Evolutionary conservation across 73 alveolate genomes (phyloP).

Genomic region (Durusdinium trenchii): DNA sequence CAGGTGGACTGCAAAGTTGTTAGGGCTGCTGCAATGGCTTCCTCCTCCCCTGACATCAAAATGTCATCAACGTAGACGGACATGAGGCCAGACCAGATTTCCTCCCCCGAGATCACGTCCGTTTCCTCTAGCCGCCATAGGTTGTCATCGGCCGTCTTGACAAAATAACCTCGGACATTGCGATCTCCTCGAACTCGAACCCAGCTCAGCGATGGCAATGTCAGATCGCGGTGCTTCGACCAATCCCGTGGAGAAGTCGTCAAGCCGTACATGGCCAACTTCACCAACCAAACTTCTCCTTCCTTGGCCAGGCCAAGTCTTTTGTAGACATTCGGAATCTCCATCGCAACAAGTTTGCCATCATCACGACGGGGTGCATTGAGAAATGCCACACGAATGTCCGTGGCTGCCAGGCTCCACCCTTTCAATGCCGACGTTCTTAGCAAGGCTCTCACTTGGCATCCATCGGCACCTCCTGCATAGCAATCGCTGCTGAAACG

Average conservation of each 20-base stretch:
- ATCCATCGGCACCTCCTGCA: too few relatives aligned
- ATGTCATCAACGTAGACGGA: not conserved
- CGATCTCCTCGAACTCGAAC: not conserved
- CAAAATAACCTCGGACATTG: not conserved
- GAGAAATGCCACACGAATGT: not conserved
- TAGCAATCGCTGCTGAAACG: not conserved
- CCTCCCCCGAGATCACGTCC: not conserved
- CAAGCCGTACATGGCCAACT: too few relatives aligned
- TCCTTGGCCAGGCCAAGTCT: too few relatives aligned
- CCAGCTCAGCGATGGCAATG: not conserved
- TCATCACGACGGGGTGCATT: not conserved
- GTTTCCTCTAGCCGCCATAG: not conserved
- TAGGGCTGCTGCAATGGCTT: not conserved
- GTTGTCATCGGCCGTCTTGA: not conserved
- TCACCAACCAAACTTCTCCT: too few relatives aligned
- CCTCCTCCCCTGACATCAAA: not conserved
- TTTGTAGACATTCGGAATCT: too few relatives aligned
- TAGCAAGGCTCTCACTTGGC: not conserved
- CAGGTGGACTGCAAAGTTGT: not conserved
- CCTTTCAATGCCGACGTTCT: not conserved
- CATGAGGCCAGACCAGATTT: not conserved
- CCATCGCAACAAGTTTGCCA: too few relatives aligned
- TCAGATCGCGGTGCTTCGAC: not conserved
- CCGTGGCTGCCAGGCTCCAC: not conserved
- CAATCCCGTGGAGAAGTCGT: not conserved